Evolutionary conservation across 495 filamentous ascomycete genomes (phyloP).

Genomic region (Clohesyomyces aquaticus): DNA sequence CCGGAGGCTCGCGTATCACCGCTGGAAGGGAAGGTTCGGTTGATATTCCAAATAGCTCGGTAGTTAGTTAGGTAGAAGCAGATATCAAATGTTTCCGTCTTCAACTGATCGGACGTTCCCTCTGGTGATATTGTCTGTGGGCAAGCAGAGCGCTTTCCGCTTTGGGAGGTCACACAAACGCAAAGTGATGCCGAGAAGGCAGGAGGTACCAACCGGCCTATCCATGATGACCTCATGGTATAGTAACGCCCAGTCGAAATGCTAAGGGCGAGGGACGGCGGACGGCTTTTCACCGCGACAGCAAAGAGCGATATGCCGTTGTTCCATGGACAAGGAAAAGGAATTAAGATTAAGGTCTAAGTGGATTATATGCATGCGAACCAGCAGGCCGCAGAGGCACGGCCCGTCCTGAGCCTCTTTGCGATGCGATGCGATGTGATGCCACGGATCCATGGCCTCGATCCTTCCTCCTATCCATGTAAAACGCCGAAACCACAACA

Average conservation of each 20-base stretch:
- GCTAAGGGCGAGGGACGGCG: no score
- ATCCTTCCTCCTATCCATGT: slow-evolving; percentile 12
- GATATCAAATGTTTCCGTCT: slow-evolving; percentile 8
- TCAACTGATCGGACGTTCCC: background rate
- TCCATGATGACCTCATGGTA: no score
- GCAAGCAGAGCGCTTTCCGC: background rate
- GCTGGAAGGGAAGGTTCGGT: no score
- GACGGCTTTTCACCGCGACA: no score
- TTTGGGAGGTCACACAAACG: background rate
- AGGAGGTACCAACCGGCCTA: no score
- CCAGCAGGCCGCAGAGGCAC: background rate
- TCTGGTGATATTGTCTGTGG: background rate
- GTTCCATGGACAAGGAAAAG: background rate
- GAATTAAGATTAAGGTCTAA: slow-evolving; percentile 6
- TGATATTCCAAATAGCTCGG: slow-evolving; percentile 18
- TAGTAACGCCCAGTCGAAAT: no score
- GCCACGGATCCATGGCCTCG: no score
- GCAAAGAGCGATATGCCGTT: no score
- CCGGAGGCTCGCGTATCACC: slow-evolving; percentile 20
- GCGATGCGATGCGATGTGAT: no score
- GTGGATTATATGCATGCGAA: no score
- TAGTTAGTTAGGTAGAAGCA: background rate
- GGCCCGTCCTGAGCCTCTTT: slow-evolving; percentile 6
- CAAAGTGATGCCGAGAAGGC: no score
- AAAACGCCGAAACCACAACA: no score